These are phyloP conservation scores for Penicillium hesseltinei DNA, from an alignment of 2,329 filamentous ascomycete species.

Conservation along the genomic window DNA sequence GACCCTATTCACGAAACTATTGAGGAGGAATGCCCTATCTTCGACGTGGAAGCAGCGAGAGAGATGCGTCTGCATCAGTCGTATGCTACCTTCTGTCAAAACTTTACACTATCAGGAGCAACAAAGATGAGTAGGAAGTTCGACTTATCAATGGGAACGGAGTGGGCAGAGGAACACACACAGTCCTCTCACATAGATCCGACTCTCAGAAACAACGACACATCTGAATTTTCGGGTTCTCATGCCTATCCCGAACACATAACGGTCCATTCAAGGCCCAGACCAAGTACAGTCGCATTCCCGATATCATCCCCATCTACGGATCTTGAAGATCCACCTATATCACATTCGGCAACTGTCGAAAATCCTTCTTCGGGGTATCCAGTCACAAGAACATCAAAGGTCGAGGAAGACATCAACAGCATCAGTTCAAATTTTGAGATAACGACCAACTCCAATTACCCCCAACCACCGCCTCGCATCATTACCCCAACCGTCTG, in stretches of 20 bases:
- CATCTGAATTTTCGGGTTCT: neutral
- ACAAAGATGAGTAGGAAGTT: constrained; percentile 1
- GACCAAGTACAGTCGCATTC: neutral
- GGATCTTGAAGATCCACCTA: neutral
- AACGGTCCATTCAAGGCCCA: neutral
- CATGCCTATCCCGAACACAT: neutral
- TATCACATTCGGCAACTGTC: neutral
- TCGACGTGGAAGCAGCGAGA: neutral
- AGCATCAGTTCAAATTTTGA: neutral
- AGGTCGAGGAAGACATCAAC: neutral
- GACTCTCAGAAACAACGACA: neutral
- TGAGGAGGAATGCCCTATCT: neutral
- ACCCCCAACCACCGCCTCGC: neutral
- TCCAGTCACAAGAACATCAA: neutral
- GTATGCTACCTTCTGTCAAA: constrained; percentile 16
- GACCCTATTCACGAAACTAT: constrained; percentile 3
- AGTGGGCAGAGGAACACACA: neutral
- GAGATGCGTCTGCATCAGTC: constrained; percentile 9
- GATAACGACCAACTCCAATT: neutral
- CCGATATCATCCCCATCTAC: neutral
- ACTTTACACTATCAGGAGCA: constrained; percentile 13
- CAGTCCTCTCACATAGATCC: neutral
- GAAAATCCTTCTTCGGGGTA: neutral
- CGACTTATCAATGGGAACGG: constrained; percentile 10
- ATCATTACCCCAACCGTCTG: constrained; percentile 7